phyloP scores from a whole-genome alignment of 1,139 yeast genomes.

The Pichia terricola region DNA sequence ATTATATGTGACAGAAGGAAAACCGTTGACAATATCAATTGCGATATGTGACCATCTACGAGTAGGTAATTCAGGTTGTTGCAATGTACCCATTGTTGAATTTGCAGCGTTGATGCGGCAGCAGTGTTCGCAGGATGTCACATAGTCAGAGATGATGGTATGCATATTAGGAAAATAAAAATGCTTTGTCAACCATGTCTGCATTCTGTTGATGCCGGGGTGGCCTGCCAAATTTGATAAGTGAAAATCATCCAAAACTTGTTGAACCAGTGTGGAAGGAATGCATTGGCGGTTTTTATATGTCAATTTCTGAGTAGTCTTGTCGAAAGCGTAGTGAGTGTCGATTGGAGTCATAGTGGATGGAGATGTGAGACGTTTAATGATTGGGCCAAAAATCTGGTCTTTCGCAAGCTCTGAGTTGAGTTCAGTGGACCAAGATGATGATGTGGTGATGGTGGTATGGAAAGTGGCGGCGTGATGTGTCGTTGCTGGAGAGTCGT shows the following conservation, averaged over 20 bases:
- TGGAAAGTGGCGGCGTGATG: no score
- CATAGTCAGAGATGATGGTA: background rate
- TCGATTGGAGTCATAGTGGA: no score
- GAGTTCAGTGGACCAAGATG: no score
- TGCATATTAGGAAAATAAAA: background rate
- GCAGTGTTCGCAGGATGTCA: background rate
- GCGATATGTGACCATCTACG: background rate
- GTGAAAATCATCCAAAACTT: background rate
- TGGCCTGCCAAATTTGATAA: background rate
- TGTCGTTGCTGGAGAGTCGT: no score
- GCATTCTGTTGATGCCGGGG: background rate
- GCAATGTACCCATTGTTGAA: background rate
- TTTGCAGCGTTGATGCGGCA: background rate
- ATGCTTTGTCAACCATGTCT: background rate
- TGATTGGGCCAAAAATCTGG: no score
- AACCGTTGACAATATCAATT: background rate
- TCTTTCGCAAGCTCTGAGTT: no score
- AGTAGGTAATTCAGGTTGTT: background rate
- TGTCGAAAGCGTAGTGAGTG: no score
- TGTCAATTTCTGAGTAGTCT: no score
- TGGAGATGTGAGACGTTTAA: no score
- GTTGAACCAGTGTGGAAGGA: background rate
- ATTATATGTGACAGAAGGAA: background rate
- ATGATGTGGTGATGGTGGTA: no score
- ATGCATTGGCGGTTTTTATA: background rate